Evolutionary conservation across 805 yeast species (phyloP).

Genomic region (Sugiyamaella lignohabitans): DNA sequence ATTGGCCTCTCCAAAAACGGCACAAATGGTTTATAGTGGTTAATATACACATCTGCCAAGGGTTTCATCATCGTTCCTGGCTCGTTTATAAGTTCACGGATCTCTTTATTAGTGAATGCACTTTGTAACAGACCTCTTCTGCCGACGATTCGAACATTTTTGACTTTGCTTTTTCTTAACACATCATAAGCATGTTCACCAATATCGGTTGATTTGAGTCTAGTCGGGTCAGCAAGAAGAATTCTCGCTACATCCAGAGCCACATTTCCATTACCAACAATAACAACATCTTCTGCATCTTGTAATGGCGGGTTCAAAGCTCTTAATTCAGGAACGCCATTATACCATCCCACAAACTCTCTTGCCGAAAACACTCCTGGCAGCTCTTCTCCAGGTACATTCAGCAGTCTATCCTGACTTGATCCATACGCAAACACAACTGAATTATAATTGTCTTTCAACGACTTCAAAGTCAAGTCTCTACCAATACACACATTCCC

Average conservation of each 20-base stretch:
- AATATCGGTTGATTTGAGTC: conserved; percentile 71
- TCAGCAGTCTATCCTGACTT: conserved; percentile 44
- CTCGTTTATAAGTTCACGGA: conserved; percentile 73
- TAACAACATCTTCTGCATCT: conserved; percentile 56
- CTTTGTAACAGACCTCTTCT: conserved; percentile 76
- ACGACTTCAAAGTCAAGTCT: conserved; percentile 45
- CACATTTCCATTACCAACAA: conserved; percentile 96
- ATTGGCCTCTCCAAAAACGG: conserved; percentile 44
- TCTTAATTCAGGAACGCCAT: conserved; percentile 68
- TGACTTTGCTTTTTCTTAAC: conserved; percentile 50
- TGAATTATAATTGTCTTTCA: conserved; percentile 58
- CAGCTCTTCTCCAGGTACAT: conserved; percentile 51
- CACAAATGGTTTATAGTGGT: conserved; percentile 28
- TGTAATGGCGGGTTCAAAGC: conserved; percentile 51
- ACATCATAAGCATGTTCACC: conserved; percentile 49
- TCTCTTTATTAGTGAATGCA: conserved; percentile 88
- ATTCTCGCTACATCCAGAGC: conserved; percentile 87
- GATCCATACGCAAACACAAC: conserved; percentile 80
- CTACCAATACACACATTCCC: conserved; percentile 71
- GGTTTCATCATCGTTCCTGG: conserved; percentile 43
- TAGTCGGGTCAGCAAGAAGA: conserved; percentile 50
- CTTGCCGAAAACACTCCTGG: conserved; percentile 74
- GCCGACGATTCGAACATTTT: conserved; percentile 66
- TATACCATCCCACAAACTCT: conserved; percentile 93
- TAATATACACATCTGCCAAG: conserved; percentile 35